Percentiles rank a stretch among this genome's conserved stretches.
Evolutionary conservation across 2,329 filamentous ascomycete genomes (phyloP).

Genomic region (Arthrobotrys sphaeroides): DNA sequence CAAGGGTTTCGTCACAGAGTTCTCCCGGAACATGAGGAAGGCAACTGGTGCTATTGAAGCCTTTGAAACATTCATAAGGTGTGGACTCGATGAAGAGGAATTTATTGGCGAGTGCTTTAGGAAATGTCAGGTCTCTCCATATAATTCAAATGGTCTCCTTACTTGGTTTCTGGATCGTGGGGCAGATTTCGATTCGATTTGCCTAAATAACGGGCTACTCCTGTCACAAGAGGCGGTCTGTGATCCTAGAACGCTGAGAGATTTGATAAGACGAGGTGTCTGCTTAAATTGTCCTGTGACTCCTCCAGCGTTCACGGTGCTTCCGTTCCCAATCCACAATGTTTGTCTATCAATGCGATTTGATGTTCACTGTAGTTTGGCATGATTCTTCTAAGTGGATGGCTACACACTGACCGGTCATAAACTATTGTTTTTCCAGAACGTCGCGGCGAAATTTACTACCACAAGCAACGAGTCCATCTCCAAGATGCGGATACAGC

Average conservation of each 20-base stretch:
- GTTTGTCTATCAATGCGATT: no score
- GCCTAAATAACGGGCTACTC: not conserved
- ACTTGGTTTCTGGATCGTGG: not conserved
- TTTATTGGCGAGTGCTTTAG: not conserved
- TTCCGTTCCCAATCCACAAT: not conserved
- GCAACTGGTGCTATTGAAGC: no score
- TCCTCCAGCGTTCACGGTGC: not conserved
- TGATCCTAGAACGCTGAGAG: not conserved
- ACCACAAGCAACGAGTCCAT: no score
- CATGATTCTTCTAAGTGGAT: no score
- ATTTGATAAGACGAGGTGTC: not conserved
- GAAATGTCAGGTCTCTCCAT: not conserved
- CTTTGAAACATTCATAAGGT: not conserved
- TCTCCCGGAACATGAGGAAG: no score
- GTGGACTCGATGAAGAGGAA: not conserved
- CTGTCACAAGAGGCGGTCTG: not conserved
- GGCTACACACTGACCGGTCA: no score
- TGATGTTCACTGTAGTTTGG: no score
- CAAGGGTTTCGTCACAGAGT: no score
- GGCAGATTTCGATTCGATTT: not conserved
- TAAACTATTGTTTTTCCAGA: no score
- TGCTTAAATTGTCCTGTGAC: not conserved
- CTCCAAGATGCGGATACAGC: not conserved
- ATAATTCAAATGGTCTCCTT: not conserved
- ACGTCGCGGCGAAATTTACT: no score